Percentiles rank a stretch among this genome's conserved stretches.
These are phyloP conservation scores for Candida railenensis DNA, from an alignment of 805 yeast species.

Conservation along the genomic window DNA sequence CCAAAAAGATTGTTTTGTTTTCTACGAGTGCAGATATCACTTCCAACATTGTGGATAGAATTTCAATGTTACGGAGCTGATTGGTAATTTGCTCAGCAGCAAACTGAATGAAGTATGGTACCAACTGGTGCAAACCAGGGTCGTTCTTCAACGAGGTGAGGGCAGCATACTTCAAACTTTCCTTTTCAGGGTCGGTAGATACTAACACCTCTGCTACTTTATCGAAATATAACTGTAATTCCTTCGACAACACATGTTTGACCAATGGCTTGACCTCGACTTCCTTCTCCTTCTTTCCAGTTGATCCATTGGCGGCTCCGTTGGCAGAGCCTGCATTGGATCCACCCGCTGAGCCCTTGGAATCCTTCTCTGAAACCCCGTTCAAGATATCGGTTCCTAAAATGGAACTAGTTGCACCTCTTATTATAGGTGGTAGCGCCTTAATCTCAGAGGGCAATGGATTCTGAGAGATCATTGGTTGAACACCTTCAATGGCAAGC, in stretches of 20 bases:
- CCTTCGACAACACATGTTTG: constrained; percentile 92
- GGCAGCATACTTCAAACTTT: constrained; percentile 71
- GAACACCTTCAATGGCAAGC: constrained; percentile 98
- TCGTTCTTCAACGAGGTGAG: constrained; percentile 81
- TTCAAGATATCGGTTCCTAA: constrained; percentile 38
- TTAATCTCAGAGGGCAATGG: constrained; percentile 81
- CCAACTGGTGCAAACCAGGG: constrained; percentile 94
- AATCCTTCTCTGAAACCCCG: constrained; percentile 4
- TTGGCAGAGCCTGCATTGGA: constrained; percentile 10
- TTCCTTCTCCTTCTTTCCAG: constrained; percentile 38
- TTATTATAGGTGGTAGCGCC: constrained; percentile 68
- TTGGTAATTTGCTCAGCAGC: constrained; percentile 93
- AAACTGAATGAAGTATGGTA: constrained; percentile 94
- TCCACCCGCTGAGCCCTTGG: constrained; percentile 9
- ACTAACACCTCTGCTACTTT: constrained; percentile 79
- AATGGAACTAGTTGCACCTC: constrained; percentile 72
- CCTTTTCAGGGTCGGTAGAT: constrained; percentile 53
- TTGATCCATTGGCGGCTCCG: constrained; percentile 3
- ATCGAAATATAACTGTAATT: constrained; percentile 89
- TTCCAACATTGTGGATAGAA: constrained; percentile 82
- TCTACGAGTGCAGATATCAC: constrained; percentile 81
- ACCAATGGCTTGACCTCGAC: constrained; percentile 81
- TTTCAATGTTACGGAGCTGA: constrained; percentile 68
- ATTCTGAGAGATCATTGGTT: constrained; percentile 95
- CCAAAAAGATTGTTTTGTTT: constrained; percentile 82